phyloP scores from a whole-genome alignment of 73 alveolate species.

The Paramecium pentaurelia region DNA sequence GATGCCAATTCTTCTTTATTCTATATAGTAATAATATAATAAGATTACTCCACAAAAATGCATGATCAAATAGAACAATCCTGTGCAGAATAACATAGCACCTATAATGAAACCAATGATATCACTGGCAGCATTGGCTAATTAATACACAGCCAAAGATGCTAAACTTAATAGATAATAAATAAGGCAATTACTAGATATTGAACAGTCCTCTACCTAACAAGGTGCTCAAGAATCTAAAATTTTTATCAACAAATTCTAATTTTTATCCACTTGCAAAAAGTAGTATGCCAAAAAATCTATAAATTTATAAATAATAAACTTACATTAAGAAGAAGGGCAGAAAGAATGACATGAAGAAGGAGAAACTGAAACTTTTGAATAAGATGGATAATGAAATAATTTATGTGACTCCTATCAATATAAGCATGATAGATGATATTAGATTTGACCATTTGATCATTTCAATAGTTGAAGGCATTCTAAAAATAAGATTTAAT shows the following conservation, averaged over 20 bases:
- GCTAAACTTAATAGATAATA: background rate
- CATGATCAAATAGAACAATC: background rate
- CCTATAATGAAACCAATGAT: background rate
- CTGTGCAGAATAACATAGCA: background rate
- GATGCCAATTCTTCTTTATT: background rate
- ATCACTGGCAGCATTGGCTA: background rate
- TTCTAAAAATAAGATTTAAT: background rate
- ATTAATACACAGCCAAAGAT: conserved; percentile 23
- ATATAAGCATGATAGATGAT: background rate
- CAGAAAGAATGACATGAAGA: background rate
- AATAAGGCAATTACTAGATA: background rate
- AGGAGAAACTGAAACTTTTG: background rate
- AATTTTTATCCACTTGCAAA: conserved; percentile 6
- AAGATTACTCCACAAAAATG: background rate
- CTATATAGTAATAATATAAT: background rate
- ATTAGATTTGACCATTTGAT: background rate
- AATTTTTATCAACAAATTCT: background rate
- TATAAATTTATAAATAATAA: background rate
- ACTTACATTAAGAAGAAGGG: conserved; percentile 1
- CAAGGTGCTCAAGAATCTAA: background rate
- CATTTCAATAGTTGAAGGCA: background rate
- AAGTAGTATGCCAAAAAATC: background rate
- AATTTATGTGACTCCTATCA: conserved; percentile 20
- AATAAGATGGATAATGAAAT: background rate
- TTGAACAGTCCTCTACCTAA: conserved; percentile 5